Base-by-base conservation (phyloP, 768 basidiomycete genomes). In the Nidula microcarpa region DNA sequence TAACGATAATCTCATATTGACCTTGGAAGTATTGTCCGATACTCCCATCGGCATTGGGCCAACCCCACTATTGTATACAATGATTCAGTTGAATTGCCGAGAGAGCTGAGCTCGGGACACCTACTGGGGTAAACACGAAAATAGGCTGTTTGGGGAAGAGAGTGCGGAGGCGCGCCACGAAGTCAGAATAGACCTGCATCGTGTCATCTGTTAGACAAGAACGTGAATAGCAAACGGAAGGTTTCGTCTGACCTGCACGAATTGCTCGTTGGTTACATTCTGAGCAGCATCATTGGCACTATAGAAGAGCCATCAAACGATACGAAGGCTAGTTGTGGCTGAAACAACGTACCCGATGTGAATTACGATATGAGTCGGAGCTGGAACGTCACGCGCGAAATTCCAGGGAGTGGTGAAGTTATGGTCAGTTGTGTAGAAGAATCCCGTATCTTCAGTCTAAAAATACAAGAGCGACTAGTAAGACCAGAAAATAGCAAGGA, bases 391-490 rank as follows among this genome's bases (percentile, higher is more conserved):
- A 3, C 71, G 67, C 3, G 62, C 54, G 58, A 85, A 83, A 56
- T 83, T 60, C 81, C 81, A 84, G 3, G 78, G 75, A 1, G 82
- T 84, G 3, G 80, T 84, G 64, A 70, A 83, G 61, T 84, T 83
- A 65, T 84, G 82, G 58, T 82, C 78, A 13, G 69, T 66, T 0
- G 75, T 79, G 60, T 77, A 78, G 59, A 70, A 78, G 56, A 71
- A 84, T 0, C 80, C 79, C 2, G 76, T 80, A 56, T 84, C 80
- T 61, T 84, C 81, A 1, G 80, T 82, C 79, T 82, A 49, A 13
- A 43, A 33, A 3, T 34, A 49, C 41, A 23, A 30, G 2, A 4
- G 23, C 23, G 23, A 30, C 23, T 30, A 30, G 23, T 30, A 30
- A 30, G 23, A 30, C 4, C 4, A 30, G 23, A 30, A 30, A 32